A percentile compares a stretch with the other conserved stretches of the same genome.
Evolutionary conservation across 2,329 filamentous ascomycete species (phyloP).

Genomic region (Grosmannia serpens): DNA sequence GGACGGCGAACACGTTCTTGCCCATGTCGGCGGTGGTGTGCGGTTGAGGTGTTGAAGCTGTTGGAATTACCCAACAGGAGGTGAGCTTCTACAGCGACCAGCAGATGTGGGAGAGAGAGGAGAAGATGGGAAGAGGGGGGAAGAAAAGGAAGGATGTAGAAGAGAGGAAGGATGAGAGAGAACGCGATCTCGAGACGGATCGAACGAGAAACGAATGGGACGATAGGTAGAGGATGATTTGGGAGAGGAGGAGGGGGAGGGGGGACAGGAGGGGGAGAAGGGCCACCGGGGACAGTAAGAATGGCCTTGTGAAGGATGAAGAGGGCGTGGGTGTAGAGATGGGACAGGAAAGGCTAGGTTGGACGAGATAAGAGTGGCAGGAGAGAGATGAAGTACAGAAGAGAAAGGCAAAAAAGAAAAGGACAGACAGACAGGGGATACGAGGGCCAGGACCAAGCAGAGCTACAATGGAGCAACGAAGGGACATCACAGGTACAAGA

Average conservation of each 20-base stretch:
- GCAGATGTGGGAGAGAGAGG: background rate
- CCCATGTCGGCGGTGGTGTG: conserved; percentile 32
- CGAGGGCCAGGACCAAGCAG: too few species aligned
- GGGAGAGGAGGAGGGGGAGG: background rate
- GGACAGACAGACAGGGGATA: too few species aligned
- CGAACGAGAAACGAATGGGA: background rate
- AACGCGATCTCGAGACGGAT: background rate
- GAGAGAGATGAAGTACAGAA: background rate
- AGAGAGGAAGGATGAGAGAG: background rate
- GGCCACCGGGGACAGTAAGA: too few species aligned
- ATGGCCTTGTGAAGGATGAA: background rate
- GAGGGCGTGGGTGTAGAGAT: conserved; percentile 11
- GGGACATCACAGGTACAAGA: background rate
- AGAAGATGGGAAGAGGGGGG: background rate
- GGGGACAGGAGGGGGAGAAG: too few species aligned
- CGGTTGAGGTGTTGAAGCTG: background rate
- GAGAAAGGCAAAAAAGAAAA: too few species aligned
- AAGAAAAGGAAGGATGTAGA: background rate
- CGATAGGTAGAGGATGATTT: too few species aligned
- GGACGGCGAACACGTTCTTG: conserved; percentile 62
- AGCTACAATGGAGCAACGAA: background rate
- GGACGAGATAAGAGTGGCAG: conserved; percentile 4
- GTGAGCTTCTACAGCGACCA: background rate
- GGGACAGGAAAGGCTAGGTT: background rate
- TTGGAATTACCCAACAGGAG: background rate